These are phyloP conservation scores for Triglochin maritima DNA, from an alignment of 106 monocot genomes.

Conservation along the genomic window DNA sequence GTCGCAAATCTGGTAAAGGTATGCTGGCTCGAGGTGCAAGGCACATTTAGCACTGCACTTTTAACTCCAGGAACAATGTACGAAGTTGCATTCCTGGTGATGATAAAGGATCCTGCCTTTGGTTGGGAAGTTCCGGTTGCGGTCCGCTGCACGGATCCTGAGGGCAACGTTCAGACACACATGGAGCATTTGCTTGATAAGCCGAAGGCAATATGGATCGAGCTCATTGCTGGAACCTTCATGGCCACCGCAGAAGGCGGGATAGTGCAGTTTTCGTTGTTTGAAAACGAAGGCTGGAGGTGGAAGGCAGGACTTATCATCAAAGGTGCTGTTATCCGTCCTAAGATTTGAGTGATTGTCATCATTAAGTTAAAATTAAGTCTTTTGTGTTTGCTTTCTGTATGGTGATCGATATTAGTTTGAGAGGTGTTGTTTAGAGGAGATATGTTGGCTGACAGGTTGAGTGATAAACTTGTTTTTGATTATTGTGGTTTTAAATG, in stretches of 20 bases:
- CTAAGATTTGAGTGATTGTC: slow-evolving; percentile 13
- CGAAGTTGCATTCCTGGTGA: slow-evolving; percentile 39
- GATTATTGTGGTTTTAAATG: too few species aligned
- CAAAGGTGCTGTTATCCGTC: slow-evolving; percentile 28
- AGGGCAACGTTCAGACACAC: slow-evolving; percentile 3
- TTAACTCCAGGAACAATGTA: slow-evolving; percentile 42
- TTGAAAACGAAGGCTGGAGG: slow-evolving; percentile 28
- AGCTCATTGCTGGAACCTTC: slow-evolving; percentile 30
- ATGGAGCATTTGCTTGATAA: slow-evolving; percentile 27
- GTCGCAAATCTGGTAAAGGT: slow-evolving; percentile 25
- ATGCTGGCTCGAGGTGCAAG: slow-evolving; percentile 63
- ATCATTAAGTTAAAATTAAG: too few species aligned
- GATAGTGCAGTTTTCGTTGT: slow-evolving; percentile 39
- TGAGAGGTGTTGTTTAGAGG: too few species aligned
- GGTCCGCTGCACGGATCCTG: slow-evolving; percentile 23
- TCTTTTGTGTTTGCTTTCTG: too few species aligned
- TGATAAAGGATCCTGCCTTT: slow-evolving; percentile 20
- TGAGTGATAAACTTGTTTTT: too few species aligned
- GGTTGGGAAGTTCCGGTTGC: slow-evolving; percentile 40
- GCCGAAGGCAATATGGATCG: slow-evolving; percentile 20
- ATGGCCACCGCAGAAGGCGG: slow-evolving; percentile 2
- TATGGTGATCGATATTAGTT: too few species aligned
- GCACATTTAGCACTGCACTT: slow-evolving; percentile 18
- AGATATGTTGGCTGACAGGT: too few species aligned
- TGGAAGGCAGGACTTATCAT: slow-evolving; percentile 62